Percentiles rank a stretch among this genome's conserved stretches.
Conservation (phyloP, 1,284 basidiomycete species). For the Lentinula novae-zelandiae region DNA sequence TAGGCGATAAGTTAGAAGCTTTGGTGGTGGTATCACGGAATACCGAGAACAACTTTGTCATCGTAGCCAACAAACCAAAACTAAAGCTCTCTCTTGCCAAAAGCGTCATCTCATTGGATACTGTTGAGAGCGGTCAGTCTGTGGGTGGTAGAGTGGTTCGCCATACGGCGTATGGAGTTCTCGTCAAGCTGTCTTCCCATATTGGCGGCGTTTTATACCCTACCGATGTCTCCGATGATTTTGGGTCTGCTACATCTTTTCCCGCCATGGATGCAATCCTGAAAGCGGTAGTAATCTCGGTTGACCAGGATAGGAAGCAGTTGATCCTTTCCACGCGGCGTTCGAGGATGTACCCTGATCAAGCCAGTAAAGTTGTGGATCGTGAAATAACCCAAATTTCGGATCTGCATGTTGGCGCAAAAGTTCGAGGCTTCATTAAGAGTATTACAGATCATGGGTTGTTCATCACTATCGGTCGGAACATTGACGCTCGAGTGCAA, state of each 20-base stretch:
- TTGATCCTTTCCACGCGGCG: conserved; percentile 77
- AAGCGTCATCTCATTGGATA: conserved; percentile 58
- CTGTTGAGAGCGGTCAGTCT: conserved; percentile 66
- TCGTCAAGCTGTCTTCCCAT: conserved; percentile 69
- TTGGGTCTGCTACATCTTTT: conserved; percentile 52
- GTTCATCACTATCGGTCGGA: conserved; percentile 85
- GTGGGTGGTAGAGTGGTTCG: conserved; percentile 76
- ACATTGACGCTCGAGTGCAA: conserved; percentile 87
- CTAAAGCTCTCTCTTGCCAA: conserved; percentile 47
- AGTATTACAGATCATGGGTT: conserved; percentile 83
- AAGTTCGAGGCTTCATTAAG: conserved; percentile 87
- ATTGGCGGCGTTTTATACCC: conserved; percentile 77
- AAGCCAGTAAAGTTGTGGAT: conserved; percentile 56
- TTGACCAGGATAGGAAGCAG: conserved; percentile 65
- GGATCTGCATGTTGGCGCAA: conserved; percentile 71
- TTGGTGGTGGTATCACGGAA: conserved; percentile 91
- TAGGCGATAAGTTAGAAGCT: conserved; percentile 73
- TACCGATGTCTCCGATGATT: conserved; percentile 83
- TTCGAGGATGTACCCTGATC: conserved; percentile 60
- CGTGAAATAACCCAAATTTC: conserved; percentile 61
- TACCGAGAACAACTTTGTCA: conserved; percentile 82
- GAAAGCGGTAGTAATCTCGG: conserved; percentile 65
- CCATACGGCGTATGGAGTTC: conserved; percentile 64
- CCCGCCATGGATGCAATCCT: conserved; percentile 67
- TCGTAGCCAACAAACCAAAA: conserved; percentile 75